Evolutionary conservation across 2,329 filamentous ascomycete genomes (phyloP), one percentile per base, ranked within the genome.

Genomic region (Catunica adiposa): DNA sequence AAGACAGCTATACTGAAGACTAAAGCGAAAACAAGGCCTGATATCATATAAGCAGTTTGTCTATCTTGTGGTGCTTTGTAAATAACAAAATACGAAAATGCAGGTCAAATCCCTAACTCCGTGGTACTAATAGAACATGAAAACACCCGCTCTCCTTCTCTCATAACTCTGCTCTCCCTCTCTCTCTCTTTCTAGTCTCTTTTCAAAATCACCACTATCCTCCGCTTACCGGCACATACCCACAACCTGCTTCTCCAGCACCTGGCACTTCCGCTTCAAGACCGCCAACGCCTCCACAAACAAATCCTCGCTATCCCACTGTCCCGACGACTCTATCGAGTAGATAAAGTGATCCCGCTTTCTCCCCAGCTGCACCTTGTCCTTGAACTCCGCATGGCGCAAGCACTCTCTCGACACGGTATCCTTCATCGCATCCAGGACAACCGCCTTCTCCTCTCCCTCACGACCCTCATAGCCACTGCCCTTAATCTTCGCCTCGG

Each of bases 281-380:
- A 88, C 74, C 70, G 84, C 85, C 53, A 98, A 78, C 26, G 87
- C 82, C 70, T 97, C 89, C 56, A 98, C 70, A 73, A 98, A 97
- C 61, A 98, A 75, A 69, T 89, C 83, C 64, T 97, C 90, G 65
- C 89, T 95, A 58, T 92, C 83, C 74, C 88, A 94, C 71, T 98
- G 92, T 4, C 92, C 94, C 0, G 88, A 84, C 73, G 89, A 96
- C 74, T 98, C 92, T 37, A 98, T 77, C 55, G 82, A 84, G 75
- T 92, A 98, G 69, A 98, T 97, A 69, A 98, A 98, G 71, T 98
- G 94, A 68, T 98, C 92, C 61, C 89, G 77, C 63, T 89, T 74
- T 55, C 94, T 78, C 46, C 92, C 92, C 31, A 98, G 79, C 74
- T 89, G 89, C 61, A 98, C 92, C 74, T 96, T 98, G 66, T 82